A percentile compares a stretch with the other conserved stretches of the same genome.
phyloP scores from a whole-genome alignment of 1,284 basidiomycete genomes.

The Rhizoctonia solani region DNA sequence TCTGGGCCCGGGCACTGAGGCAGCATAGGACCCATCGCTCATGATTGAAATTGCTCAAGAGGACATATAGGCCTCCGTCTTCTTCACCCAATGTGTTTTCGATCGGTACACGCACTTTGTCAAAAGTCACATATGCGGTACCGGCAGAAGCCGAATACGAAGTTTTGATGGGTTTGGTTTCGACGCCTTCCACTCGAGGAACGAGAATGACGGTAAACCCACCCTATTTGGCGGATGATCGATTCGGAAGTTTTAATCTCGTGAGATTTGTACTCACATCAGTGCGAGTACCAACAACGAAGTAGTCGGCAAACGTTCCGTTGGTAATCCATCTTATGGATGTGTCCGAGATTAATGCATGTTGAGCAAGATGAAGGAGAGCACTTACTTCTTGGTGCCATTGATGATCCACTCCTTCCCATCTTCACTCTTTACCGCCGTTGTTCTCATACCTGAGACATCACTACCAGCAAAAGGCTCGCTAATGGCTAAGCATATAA shows the following conservation, averaged over 20 bases:
- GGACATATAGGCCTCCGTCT: constrained; percentile 80
- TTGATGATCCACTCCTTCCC: constrained; percentile 81
- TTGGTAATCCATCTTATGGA: constrained; percentile 89
- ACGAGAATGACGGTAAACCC: constrained; percentile 87
- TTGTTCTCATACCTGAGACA: constrained; percentile 80
- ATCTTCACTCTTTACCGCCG: constrained; percentile 80
- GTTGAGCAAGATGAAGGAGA: not conserved
- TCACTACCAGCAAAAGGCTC: constrained; percentile 93
- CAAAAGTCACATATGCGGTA: constrained; percentile 79
- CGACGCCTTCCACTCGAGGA: constrained; percentile 74
- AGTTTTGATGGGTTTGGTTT: constrained; percentile 86
- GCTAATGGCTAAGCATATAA: constrained; percentile 79
- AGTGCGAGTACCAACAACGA: constrained; percentile 71
- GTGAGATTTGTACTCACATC: constrained; percentile 49
- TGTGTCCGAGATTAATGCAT: not conserved
- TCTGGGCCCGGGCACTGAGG: constrained; percentile 70
- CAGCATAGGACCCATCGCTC: constrained; percentile 79
- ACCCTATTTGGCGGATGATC: constrained; percentile 54
- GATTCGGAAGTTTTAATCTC: not conserved
- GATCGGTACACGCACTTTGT: constrained; percentile 85
- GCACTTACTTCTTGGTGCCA: constrained; percentile 68
- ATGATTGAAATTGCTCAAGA: constrained; percentile 72
- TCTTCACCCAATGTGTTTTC: constrained; percentile 85
- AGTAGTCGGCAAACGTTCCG: constrained; percentile 59
- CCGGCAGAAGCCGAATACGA: constrained; percentile 77